Conservation (phyloP, 495 filamentous ascomycete species). For the Aspergillus olivimuriae region DNA sequence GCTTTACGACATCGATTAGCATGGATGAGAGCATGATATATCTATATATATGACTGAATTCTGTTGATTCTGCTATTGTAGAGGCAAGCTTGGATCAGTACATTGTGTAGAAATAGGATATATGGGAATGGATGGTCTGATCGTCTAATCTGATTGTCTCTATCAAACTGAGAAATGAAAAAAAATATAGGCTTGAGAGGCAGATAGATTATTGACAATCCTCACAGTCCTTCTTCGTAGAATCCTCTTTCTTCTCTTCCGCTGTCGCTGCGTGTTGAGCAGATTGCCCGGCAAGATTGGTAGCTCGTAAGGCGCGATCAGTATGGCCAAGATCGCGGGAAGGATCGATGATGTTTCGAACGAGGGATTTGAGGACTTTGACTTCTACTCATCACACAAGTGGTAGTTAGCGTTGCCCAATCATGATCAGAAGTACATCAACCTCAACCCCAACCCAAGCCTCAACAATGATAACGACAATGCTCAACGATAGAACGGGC, state of each 20-base stretch:
- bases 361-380: conserved; percentile 82
- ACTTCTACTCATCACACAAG: conserved; percentile 49
- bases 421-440: not conserved
- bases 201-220: conserved; percentile 39
- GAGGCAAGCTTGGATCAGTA: no score
- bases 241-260: conserved; percentile 10
- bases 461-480: no score
- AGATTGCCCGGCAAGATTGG: not conserved
- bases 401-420: not conserved
- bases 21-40: no score
- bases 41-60: no score
- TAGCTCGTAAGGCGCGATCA: conserved; percentile 46
- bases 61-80: no score
- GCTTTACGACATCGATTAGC: no score
- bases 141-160: no score
- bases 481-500: conserved; percentile 7
- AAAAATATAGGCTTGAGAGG: no score
- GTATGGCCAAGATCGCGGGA: conserved; percentile 75
- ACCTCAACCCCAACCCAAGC: not conserved
- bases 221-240: conserved; percentile 34
- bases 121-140: no score
- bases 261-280: conserved; percentile 6
- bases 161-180: not conserved
- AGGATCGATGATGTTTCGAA: conserved; percentile 79
- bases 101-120: no score